Evolutionary conservation across 73 alveolate species (phyloP).

Genomic region (Symbiodinium natans): DNA sequence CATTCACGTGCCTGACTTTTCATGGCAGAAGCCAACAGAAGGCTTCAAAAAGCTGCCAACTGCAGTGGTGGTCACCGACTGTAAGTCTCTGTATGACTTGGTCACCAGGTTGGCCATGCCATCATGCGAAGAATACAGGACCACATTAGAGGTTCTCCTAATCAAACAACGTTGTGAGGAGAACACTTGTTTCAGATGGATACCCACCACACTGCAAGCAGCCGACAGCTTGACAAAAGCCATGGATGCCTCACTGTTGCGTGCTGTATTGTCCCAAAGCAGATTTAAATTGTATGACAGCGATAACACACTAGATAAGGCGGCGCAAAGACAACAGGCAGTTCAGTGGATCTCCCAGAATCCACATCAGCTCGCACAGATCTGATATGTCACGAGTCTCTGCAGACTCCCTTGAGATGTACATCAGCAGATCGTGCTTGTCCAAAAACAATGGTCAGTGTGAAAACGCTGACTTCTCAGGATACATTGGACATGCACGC

Average conservation of each 20-base stretch:
- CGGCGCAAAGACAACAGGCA: background rate
- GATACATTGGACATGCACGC: background rate
- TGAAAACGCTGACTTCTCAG: background rate
- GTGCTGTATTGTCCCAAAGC: background rate
- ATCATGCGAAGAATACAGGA: background rate
- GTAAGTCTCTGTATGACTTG: background rate
- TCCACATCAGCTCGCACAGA: no score
- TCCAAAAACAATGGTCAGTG: background rate
- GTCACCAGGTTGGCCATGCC: background rate
- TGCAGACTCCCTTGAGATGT: background rate
- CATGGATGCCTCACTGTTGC: background rate
- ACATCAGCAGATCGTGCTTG: background rate
- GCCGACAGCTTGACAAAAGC: background rate
- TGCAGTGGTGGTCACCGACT: background rate
- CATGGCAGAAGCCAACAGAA: background rate
- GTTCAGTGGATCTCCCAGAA: background rate
- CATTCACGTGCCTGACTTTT: background rate
- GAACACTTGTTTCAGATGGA: background rate
- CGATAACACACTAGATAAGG: background rate
- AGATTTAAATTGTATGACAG: background rate
- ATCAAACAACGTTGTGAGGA: background rate
- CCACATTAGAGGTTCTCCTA: constrained; percentile 2
- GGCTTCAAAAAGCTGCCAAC: background rate
- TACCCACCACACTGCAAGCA: background rate
- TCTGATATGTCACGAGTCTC: background rate